Conservation (phyloP, 345 rosid species). For the Acer negundo region DNA sequence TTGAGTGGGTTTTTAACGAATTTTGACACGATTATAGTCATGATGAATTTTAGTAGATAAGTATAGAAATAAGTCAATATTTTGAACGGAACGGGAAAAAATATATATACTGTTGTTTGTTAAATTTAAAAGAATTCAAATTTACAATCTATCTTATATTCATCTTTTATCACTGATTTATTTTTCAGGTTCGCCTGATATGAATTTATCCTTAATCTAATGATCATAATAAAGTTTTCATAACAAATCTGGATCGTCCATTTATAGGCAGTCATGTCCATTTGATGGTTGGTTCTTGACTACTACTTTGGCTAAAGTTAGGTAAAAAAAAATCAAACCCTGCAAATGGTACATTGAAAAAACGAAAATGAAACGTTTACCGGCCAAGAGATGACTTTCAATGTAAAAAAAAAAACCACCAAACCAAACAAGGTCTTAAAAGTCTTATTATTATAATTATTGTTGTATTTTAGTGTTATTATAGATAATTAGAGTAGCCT, state of each 20-base stretch:
- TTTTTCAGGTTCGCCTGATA: no score
- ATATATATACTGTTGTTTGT: no score
- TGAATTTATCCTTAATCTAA: not conserved
- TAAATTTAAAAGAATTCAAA: no score
- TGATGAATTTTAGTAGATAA: no score
- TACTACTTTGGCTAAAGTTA: not conserved
- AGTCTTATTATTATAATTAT: not conserved
- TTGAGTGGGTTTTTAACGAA: no score
- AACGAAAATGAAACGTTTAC: no score
- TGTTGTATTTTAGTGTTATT: not conserved
- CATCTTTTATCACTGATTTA: no score
- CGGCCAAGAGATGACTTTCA: constrained; percentile 9
- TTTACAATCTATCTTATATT: no score
- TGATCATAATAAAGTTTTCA: not conserved
- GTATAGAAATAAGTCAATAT: no score
- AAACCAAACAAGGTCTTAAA: not conserved
- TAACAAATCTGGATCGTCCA: not conserved
- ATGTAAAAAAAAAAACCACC: not conserved
- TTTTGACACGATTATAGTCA: no score
- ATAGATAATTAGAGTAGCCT: constrained; percentile 22
- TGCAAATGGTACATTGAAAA: not conserved
- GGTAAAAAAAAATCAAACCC: not conserved
- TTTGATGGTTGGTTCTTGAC: not conserved
- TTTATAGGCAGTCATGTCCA: not conserved
- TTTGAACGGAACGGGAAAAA: no score